Conservation (phyloP, 768 basidiomycete species). For the Lentinus tigrinus region DNA sequence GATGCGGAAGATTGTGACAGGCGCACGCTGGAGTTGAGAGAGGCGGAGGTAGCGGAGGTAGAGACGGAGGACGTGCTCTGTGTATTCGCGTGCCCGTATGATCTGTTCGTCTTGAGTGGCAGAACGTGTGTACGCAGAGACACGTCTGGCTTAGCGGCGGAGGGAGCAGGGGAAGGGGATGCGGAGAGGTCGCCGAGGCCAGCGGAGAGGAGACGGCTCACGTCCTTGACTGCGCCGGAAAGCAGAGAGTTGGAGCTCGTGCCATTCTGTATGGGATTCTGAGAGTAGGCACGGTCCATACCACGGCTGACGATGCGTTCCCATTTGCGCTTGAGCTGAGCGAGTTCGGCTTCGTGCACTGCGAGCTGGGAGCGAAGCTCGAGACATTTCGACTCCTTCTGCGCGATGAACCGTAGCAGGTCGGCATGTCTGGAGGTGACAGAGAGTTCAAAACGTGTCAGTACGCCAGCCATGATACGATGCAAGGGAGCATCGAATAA, state of each 20-base stretch:
- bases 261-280: slow-evolving; percentile 22
- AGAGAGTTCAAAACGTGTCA: not conserved
- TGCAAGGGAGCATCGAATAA: not conserved
- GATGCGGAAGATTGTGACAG: slow-evolving; percentile 48
- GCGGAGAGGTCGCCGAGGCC: slow-evolving; percentile 36
- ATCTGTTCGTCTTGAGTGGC: slow-evolving; percentile 9
- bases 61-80: slow-evolving; percentile 35
- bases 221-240: slow-evolving; percentile 45
- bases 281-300: slow-evolving; percentile 38
- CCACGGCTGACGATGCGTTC: slow-evolving; percentile 73
- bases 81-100: slow-evolving; percentile 20
- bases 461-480: not conserved
- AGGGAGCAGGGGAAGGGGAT: slow-evolving; percentile 17
- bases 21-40: slow-evolving; percentile 33
- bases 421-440: slow-evolving; percentile 63
- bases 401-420: slow-evolving; percentile 79
- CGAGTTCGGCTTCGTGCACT: slow-evolving; percentile 69
- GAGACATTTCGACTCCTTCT: slow-evolving; percentile 82
- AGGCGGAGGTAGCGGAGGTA: slow-evolving; percentile 24
- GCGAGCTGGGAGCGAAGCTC: slow-evolving; percentile 76
- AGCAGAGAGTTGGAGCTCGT: slow-evolving; percentile 30
- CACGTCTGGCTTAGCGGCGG: slow-evolving; percentile 4
- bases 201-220: slow-evolving; percentile 55
- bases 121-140: slow-evolving; percentile 3
- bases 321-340: slow-evolving; percentile 80